Conservation (phyloP, 805 yeast species). For the Suhomyces kilbournensis region DNA sequence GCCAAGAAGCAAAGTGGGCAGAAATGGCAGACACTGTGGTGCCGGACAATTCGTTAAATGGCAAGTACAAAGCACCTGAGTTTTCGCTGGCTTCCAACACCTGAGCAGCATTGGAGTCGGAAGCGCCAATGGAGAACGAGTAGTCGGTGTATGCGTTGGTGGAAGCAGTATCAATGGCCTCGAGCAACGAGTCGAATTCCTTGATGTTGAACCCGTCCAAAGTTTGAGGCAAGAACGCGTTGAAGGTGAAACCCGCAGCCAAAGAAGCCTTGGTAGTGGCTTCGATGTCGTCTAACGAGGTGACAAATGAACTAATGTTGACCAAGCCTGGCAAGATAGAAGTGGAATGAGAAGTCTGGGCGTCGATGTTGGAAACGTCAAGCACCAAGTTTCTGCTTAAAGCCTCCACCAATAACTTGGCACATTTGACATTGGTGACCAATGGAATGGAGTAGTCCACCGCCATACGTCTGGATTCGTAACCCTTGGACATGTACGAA, state of each 20-base stretch:
- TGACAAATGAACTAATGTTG: constrained; percentile 75
- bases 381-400: constrained; percentile 65
- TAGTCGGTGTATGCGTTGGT: constrained; percentile 75
- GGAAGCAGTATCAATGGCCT: constrained; percentile 56
- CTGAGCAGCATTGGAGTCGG: constrained; percentile 60
- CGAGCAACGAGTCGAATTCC: constrained; percentile 62
- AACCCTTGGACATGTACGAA: constrained; percentile 94
- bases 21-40: constrained; percentile 76
- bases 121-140: constrained; percentile 80
- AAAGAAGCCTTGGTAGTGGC: constrained; percentile 67
- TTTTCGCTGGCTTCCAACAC: constrained; percentile 58
- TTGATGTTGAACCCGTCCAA: constrained; percentile 58
- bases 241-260: constrained; percentile 85
- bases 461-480: constrained; percentile 98
- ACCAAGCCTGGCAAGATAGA: constrained; percentile 83
- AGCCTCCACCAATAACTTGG: constrained; percentile 95
- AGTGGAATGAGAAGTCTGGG: constrained; percentile 87
- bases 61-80: constrained; percentile 79
- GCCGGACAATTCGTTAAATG: constrained; percentile 68
- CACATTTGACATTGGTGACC: constrained; percentile 96
- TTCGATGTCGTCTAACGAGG: constrained; percentile 67
- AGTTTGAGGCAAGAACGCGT: constrained; percentile 74
- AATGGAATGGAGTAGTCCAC: constrained; percentile 97
- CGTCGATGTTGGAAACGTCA: constrained; percentile 73
- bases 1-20: constrained; percentile 81